Evolutionary conservation across 306 rosid genomes (phyloP), one percentile per base, ranked within the genome.

Genomic region (Lotus japonicus): DNA sequence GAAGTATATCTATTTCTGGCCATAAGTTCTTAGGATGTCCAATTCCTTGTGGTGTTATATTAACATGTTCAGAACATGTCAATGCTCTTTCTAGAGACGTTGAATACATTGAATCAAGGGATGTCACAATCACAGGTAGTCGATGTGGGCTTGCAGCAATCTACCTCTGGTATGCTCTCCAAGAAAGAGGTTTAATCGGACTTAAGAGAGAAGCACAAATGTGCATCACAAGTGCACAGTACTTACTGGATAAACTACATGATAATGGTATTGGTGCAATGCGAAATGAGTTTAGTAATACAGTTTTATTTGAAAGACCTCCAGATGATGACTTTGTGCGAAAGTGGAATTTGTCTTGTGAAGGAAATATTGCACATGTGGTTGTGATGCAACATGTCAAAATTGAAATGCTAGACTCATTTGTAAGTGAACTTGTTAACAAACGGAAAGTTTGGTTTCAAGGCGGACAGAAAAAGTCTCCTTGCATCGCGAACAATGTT

Each of bases 281-380:
- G 88, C 81, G 79, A 41, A 86, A 89, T 19, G 84, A 86, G 66
- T 84, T 78, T 5, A 89, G 66, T 82, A 79, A 54, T 64, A 86
- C 84, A 0, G 91, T 88, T 2, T 84, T 84, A 53, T 88, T 88
- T 59, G 95, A 86, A 64, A 85, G 89, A 35, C 96, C 96, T 4
- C 41, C 15, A 1, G 89, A 82, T 17, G 85, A 80, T 43, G 85
- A 71, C 33, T 86, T 89, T 17, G 46, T 71, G n/a, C 82, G 84
- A 2, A 71, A 49, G 57, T 89, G 92, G 96, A 85, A 63, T 62
- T 74, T 88, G 58, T 86, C 87, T 2, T 88, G 95, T 49, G 67
- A 80, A 57, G 95, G 89, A 26, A 84, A 68, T 33, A 75, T 88
- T 12, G 86, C 92, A 7, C 95, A 80, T 19, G 75, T 70, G 1